These are phyloP conservation scores for Rhynchospora pubera DNA, from an alignment of 176 grass and related monocot genomes.

Conservation along the genomic window DNA sequence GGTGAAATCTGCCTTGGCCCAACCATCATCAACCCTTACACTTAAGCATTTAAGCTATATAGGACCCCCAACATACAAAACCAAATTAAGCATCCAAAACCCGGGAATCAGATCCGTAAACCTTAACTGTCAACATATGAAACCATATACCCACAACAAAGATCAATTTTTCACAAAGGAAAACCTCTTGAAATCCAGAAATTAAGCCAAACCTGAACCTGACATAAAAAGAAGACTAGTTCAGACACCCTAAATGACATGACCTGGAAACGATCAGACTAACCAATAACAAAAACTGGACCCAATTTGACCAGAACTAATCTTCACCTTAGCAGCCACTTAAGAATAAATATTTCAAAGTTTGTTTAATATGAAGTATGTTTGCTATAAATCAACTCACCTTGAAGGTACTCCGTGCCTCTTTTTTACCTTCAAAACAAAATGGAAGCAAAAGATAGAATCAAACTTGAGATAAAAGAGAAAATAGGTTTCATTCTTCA, in stretches of 20 bases:
- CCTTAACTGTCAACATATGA: background rate
- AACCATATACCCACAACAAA: background rate
- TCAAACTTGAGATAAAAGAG: constrained; percentile 2
- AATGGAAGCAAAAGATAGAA: constrained; percentile 7
- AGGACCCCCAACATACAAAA: background rate
- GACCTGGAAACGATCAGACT: background rate
- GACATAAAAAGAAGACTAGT: background rate
- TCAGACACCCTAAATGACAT: background rate
- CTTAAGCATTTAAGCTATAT: too few relatives aligned
- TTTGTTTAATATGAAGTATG: background rate
- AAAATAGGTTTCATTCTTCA: background rate
- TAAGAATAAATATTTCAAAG: background rate
- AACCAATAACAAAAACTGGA: background rate
- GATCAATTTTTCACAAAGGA: background rate
- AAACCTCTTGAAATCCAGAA: background rate
- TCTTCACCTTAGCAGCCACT: background rate
- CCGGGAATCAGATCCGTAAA: background rate
- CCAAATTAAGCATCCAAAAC: background rate
- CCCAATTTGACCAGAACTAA: background rate
- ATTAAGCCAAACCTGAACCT: background rate
- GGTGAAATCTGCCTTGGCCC: too few relatives aligned
- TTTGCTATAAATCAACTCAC: constrained; percentile 28
- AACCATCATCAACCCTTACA: too few relatives aligned
- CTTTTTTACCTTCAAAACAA: constrained; percentile 58
- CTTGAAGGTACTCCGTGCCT: constrained; percentile 33